phyloP scores from a whole-genome alignment of 1,284 basidiomycete species.

The Phellinidium pouzarii region DNA sequence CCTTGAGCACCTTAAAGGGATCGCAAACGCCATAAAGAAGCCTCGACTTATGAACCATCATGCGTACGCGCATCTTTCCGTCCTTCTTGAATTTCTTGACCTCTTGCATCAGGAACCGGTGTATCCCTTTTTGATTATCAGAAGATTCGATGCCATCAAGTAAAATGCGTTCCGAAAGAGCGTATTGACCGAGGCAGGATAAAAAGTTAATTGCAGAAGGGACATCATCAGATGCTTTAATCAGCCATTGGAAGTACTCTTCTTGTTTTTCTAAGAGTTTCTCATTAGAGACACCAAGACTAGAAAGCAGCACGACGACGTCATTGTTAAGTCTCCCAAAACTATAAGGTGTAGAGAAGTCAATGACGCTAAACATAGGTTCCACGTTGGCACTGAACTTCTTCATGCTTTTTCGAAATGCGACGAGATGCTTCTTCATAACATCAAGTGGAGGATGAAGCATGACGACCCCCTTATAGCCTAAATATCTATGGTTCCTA shows the following conservation, averaged over 20 bases:
- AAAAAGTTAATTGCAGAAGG: conserved; percentile 48
- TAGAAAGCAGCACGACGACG: conserved; percentile 55
- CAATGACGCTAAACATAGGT: conserved; percentile 57
- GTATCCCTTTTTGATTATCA: conserved; percentile 34
- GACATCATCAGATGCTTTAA: conserved; percentile 38
- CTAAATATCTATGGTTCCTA: conserved; percentile 38
- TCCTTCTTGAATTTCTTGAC: conserved; percentile 47
- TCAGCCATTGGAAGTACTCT: conserved; percentile 53
- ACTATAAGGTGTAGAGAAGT: conserved; percentile 51
- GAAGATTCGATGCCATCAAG: conserved; percentile 47
- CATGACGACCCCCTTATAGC: conserved; percentile 63
- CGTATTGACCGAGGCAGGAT: conserved; percentile 41
- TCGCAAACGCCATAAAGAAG: conserved; percentile 60
- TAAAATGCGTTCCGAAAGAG: conserved; percentile 44
- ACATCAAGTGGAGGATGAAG: conserved; percentile 48
- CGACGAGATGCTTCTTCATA: conserved; percentile 37
- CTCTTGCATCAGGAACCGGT: conserved; percentile 40
- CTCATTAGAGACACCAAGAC: conserved; percentile 51
- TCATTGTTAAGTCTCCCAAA: conserved; percentile 64
- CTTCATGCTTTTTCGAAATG: conserved; percentile 62
- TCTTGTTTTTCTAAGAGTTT: conserved; percentile 47
- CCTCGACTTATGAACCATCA: conserved; percentile 54
- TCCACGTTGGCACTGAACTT: conserved; percentile 52
- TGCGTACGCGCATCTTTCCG: conserved; percentile 46
- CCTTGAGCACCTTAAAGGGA: conserved; percentile 51